These are phyloP conservation scores for Metarhizium guizhouense DNA, from an alignment of 2,329 filamentous ascomycete genomes.

Conservation along the genomic window DNA sequence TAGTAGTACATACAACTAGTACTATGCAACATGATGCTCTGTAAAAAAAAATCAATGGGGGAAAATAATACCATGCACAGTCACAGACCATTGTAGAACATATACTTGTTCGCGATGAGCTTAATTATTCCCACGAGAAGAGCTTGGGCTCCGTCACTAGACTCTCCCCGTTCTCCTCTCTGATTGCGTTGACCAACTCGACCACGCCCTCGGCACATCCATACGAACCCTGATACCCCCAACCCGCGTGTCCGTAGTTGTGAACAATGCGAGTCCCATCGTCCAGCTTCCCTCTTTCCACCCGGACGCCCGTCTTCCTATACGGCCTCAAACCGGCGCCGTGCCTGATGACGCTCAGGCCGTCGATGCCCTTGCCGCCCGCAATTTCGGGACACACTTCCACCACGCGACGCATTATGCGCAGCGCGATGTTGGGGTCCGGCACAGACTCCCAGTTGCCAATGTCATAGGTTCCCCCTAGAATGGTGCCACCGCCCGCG, in stretches of 20 bases:
- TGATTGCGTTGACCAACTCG: slow-evolving; percentile 56
- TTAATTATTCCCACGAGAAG: slow-evolving; percentile 15
- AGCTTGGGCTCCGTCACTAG: slow-evolving; percentile 20
- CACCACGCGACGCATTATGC: slow-evolving; percentile 76
- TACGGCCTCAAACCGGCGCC: slow-evolving; percentile 74
- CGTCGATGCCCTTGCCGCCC: slow-evolving; percentile 58
- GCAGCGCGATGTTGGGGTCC: slow-evolving; percentile 67
- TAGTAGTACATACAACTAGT: too few species aligned
- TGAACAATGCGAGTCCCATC: slow-evolving; percentile 62
- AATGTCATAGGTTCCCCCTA: slow-evolving; percentile 79
- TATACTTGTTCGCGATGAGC: too few species aligned
- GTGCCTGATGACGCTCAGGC: slow-evolving; percentile 68
- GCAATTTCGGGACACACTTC: slow-evolving; percentile 56
- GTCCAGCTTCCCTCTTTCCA: slow-evolving; percentile 49
- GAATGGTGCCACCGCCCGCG: slow-evolving; percentile 67
- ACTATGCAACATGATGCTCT: too few species aligned
- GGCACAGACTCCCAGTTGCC: slow-evolving; percentile 71
- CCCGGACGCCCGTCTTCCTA: slow-evolving; percentile 61
- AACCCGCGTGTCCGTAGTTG: slow-evolving; percentile 72
- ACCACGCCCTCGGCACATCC: slow-evolving; percentile 61
- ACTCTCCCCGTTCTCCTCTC: slow-evolving; percentile 18
- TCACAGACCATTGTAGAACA: too few species aligned
- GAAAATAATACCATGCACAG: too few species aligned
- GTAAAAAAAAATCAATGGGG: too few species aligned
- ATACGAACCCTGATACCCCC: slow-evolving; percentile 64